Evolutionary conservation across 805 yeast species (phyloP).

Genomic region (Pichia sporocuriosa): DNA sequence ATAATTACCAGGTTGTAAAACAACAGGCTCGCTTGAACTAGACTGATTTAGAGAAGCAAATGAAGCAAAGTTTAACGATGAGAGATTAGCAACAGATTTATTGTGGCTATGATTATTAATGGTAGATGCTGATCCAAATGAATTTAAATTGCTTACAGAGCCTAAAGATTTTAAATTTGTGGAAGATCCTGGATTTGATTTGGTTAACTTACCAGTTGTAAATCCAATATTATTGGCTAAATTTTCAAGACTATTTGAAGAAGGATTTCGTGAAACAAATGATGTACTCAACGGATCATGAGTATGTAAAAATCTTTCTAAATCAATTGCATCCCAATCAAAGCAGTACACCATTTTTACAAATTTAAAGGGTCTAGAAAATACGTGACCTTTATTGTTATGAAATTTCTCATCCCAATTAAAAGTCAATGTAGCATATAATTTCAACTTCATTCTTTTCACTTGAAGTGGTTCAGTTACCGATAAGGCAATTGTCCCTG

Average conservation of each 20-base stretch:
- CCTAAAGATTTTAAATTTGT: slow-evolving; percentile 35
- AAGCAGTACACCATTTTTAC: slow-evolving; percentile 68
- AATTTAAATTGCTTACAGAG: slow-evolving; percentile 31
- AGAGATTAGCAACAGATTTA: slow-evolving; percentile 31
- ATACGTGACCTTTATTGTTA: slow-evolving; percentile 36
- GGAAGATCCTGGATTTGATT: slow-evolving; percentile 26
- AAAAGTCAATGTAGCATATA: slow-evolving; percentile 61
- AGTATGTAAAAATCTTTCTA: slow-evolving; percentile 32
- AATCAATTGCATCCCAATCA: slow-evolving; percentile 65
- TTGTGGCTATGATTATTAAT: neutral
- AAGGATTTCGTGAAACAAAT: slow-evolving; percentile 5
- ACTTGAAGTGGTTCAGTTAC: slow-evolving; percentile 69
- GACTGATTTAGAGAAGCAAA: slow-evolving; percentile 11
- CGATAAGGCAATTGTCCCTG: slow-evolving; percentile 74
- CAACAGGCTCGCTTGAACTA: slow-evolving; percentile 25
- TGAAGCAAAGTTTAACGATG: slow-evolving; percentile 17
- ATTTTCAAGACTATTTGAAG: slow-evolving; percentile 8
- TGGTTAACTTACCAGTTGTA: slow-evolving; percentile 28
- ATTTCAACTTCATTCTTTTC: slow-evolving; percentile 53
- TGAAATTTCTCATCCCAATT: slow-evolving; percentile 54
- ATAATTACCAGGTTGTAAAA: slow-evolving; percentile 68
- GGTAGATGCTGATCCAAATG: slow-evolving; percentile 27
- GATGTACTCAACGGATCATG: slow-evolving; percentile 18
- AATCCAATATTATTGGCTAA: slow-evolving; percentile 16
- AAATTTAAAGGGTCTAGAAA: slow-evolving; percentile 41